Evolutionary conservation across 192 early-diverging fungal genomes (phyloP).

Genomic region (Podochytrium sp.): DNA sequence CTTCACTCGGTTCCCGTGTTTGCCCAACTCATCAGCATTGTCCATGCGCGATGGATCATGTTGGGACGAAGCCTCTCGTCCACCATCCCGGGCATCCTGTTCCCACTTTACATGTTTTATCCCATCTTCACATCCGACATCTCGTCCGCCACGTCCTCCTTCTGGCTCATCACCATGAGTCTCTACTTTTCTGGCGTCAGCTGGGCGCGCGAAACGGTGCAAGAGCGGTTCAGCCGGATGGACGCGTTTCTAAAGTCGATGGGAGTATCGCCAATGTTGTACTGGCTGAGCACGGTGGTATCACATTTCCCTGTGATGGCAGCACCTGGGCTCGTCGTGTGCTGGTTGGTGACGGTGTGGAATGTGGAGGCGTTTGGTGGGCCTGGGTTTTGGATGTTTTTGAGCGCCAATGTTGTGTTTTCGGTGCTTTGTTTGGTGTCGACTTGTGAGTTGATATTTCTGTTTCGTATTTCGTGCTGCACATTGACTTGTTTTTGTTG

Average conservation of each 20-base stretch:
- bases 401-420: not conserved
- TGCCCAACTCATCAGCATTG: not conserved
- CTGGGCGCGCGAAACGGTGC: constrained; percentile 22
- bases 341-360: constrained; percentile 13
- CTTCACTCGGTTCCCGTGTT: constrained; percentile 2
- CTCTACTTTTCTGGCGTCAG: constrained; percentile 6
- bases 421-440: not conserved
- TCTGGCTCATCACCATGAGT: constrained; percentile 32
- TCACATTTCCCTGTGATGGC: constrained; percentile 4
- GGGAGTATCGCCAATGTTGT: not conserved
- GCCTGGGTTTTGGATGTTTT: constrained; percentile 13
- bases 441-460: constrained; percentile 3
- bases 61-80: constrained; percentile 13
- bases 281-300: not conserved
- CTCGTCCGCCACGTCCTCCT: constrained; percentile 8
- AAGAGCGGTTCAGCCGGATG: constrained; percentile 7
- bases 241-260: constrained; percentile 21
- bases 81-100: constrained; percentile 11
- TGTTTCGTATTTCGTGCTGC: not conserved
- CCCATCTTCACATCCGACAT: constrained; percentile 11
- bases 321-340: constrained; percentile 1
- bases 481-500: not conserved
- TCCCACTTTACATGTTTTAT: constrained; percentile 24
- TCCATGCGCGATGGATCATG: constrained; percentile 19
- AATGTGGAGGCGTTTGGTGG: constrained; percentile 18